Percentiles rank a stretch among this genome's conserved stretches.
Conservation (phyloP, 345 rosid species). For the Raphanus raphanistrum region DNA sequence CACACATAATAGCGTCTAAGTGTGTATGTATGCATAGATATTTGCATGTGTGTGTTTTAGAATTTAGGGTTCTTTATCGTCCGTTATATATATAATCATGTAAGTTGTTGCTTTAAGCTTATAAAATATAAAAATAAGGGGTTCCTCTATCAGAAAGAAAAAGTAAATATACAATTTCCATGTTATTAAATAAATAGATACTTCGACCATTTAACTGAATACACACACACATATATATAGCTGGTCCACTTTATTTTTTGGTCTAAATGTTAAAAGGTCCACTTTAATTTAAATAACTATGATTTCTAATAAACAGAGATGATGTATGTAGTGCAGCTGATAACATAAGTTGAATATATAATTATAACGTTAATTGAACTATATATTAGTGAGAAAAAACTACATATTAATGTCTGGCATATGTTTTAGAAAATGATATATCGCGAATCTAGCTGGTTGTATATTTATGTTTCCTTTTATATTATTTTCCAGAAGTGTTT, state of each 20-base stretch:
- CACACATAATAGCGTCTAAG: conserved; percentile 2
- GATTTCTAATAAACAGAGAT: background rate
- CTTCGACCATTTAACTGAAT: background rate
- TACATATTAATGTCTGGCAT: background rate
- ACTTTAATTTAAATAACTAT: background rate
- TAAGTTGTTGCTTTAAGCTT: conserved; percentile 3
- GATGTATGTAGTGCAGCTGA: background rate
- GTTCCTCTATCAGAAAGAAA: background rate
- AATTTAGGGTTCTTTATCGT: background rate
- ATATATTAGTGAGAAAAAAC: background rate
- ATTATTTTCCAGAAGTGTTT: background rate
- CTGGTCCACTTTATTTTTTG: too few species aligned
- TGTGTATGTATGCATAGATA: conserved; percentile 2
- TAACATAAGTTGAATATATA: background rate
- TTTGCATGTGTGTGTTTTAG: background rate
- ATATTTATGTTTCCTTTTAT: background rate
- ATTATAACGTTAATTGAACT: background rate
- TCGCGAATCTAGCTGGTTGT: conserved; percentile 4
- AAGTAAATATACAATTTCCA: background rate
- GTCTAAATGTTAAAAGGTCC: too few species aligned
- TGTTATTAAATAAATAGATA: background rate
- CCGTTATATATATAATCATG: conserved; percentile 1
- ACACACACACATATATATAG: background rate
- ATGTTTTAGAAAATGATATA: background rate
- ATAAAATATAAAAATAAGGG: background rate